Evolutionary conservation across 768 basidiomycete genomes (phyloP).

Genomic region (Leccinum subtestaceum): DNA sequence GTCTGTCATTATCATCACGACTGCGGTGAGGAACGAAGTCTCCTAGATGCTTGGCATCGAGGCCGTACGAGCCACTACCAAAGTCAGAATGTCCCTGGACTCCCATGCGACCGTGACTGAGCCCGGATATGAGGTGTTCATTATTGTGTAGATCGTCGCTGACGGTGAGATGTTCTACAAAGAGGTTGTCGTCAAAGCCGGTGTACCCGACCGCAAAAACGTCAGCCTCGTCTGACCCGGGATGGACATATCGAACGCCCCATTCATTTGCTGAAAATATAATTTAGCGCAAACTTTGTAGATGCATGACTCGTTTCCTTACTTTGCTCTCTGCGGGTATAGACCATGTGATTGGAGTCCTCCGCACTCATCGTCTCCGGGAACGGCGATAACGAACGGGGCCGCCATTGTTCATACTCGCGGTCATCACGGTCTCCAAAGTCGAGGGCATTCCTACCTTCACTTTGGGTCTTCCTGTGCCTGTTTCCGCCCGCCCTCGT

Average conservation of each 20-base stretch:
- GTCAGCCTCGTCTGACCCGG: constrained; percentile 12
- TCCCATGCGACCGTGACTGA: constrained; percentile 8
- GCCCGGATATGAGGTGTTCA: constrained; percentile 20
- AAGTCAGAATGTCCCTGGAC: neutral
- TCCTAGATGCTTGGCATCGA: constrained; percentile 6
- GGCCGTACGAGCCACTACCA: neutral
- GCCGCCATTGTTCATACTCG: constrained; percentile 21
- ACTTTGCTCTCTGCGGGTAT: constrained; percentile 29
- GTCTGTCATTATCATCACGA: constrained; percentile 4
- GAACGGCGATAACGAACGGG: constrained; percentile 30
- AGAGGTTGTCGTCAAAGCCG: constrained; percentile 24
- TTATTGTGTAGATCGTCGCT: constrained; percentile 25
- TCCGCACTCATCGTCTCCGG: constrained; percentile 10
- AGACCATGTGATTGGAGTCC: constrained; percentile 27
- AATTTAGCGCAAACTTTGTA: constrained; percentile 8
- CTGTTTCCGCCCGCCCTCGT: constrained; percentile 31
- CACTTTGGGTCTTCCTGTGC: constrained; percentile 45
- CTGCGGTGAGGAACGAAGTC: constrained; percentile 8
- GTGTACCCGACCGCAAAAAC: constrained; percentile 24
- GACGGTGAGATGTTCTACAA: constrained; percentile 23
- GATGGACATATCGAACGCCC: constrained; percentile 22
- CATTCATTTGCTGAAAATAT: constrained; percentile 27
- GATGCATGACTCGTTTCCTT: neutral
- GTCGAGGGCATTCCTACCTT: constrained; percentile 42
- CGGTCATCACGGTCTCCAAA: constrained; percentile 25